These are phyloP conservation scores for Evernia prunastri DNA, from an alignment of 495 filamentous ascomycete genomes.

Conservation along the genomic window DNA sequence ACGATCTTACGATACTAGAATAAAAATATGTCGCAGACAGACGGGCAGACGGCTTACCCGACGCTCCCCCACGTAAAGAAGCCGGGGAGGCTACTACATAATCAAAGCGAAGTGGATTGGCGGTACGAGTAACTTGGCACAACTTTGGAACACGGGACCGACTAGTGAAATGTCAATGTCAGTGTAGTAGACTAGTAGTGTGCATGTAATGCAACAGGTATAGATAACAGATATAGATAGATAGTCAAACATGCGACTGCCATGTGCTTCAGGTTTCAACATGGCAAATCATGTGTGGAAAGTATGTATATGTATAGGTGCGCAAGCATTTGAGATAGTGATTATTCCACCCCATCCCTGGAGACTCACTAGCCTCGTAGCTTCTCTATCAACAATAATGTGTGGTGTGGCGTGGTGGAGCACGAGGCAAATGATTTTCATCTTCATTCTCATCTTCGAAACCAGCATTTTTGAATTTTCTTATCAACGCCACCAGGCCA, in stretches of 20 bases:
- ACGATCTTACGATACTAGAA: too few species aligned
- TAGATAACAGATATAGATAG: too few species aligned
- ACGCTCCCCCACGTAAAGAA: not conserved
- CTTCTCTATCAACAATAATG: not conserved
- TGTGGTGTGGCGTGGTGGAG: not conserved
- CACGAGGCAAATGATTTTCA: not conserved
- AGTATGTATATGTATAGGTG: not conserved
- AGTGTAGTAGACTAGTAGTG: too few species aligned
- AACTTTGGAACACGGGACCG: not conserved
- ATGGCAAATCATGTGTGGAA: not conserved
- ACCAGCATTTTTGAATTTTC: not conserved
- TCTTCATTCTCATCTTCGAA: too few species aligned
- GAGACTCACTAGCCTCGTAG: too few species aligned
- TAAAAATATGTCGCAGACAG: too few species aligned
- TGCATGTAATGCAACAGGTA: too few species aligned
- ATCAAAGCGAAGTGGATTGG: not conserved
- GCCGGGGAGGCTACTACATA: not conserved
- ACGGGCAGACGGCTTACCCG: not conserved
- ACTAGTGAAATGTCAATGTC: too few species aligned
- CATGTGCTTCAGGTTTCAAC: not conserved
- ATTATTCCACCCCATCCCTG: too few species aligned
- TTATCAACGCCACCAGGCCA: conserved; percentile 1
- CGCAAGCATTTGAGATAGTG: too few species aligned
- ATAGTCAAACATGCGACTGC: not conserved
- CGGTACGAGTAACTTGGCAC: not conserved